phyloP scores from a whole-genome alignment of 495 filamentous ascomycete genomes.

The Aspergillus leporis region DNA sequence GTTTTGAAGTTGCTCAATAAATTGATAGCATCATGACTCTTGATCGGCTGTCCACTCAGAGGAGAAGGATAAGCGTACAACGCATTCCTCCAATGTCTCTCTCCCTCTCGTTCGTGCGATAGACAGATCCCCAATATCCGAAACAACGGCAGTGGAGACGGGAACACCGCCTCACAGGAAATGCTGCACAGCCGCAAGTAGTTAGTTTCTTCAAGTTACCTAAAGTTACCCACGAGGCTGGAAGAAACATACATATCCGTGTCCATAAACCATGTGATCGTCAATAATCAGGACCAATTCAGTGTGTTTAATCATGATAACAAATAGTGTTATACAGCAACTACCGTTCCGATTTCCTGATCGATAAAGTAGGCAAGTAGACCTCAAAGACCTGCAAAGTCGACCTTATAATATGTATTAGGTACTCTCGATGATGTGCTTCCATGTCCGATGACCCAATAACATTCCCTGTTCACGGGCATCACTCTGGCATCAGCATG shows the following conservation, averaged over 20 bases:
- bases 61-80: conserved; percentile 1
- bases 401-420: not conserved
- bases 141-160: conserved; percentile 2
- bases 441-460: not conserved
- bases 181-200: conserved; percentile 1
- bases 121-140: not conserved
- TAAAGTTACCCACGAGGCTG: not conserved
- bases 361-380: too few relatives aligned
- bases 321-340: too few relatives aligned
- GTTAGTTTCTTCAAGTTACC: not conserved
- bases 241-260: not conserved
- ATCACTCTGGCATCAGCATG: conserved; percentile 1
- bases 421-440: not conserved
- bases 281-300: too few relatives aligned
- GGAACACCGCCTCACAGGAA: conserved; percentile 2
- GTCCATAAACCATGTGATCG: too few relatives aligned
- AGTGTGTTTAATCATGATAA: too few relatives aligned
- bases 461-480: not conserved
- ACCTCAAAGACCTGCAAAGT: too few relatives aligned
- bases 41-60: not conserved
- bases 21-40: not conserved
- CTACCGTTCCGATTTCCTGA: too few relatives aligned
- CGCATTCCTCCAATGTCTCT: not conserved
- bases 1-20: not conserved
- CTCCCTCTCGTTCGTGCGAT: not conserved